These are phyloP conservation scores for Geotrichum klebahnii DNA, from an alignment of 1,139 yeast species.

Conservation along the genomic window DNA sequence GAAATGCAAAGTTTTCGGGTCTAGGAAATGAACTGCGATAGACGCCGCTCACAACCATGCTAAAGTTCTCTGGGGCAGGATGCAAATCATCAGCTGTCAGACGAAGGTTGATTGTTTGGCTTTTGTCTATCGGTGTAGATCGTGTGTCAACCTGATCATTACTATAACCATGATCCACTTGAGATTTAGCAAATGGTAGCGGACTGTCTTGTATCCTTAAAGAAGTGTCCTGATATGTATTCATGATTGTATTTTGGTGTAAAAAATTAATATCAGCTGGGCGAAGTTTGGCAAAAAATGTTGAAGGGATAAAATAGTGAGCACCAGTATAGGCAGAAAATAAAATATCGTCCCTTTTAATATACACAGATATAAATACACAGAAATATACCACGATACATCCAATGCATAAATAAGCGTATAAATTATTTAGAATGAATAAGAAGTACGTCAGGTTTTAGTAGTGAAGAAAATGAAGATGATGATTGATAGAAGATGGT, in stretches of 20 bases:
- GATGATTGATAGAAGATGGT: too few species aligned
- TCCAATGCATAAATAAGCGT: too few species aligned
- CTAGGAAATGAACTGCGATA: constrained; percentile 90
- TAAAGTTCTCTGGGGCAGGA: constrained; percentile 76
- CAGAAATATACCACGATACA: too few species aligned
- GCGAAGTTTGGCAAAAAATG: background rate
- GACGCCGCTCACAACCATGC: constrained; percentile 73
- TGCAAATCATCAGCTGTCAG: constrained; percentile 8
- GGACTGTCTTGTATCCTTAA: background rate
- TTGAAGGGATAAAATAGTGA: background rate
- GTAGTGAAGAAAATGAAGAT: too few species aligned
- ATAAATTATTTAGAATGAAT: too few species aligned
- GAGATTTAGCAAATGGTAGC: background rate
- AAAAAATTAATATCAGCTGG: background rate
- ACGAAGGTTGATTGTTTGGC: constrained; percentile 1
- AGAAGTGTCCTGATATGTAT: background rate
- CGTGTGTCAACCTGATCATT: too few species aligned
- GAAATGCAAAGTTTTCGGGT: constrained; percentile 69
- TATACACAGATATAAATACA: too few species aligned
- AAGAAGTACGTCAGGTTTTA: too few species aligned
- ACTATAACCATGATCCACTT: background rate
- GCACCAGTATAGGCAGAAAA: background rate
- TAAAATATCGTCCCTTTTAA: too few species aligned
- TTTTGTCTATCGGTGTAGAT: too few species aligned
- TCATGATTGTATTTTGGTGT: background rate